Base-by-base conservation (phyloP, 2,329 filamentous ascomycete genomes). In the Clarireedia paspali region DNA sequence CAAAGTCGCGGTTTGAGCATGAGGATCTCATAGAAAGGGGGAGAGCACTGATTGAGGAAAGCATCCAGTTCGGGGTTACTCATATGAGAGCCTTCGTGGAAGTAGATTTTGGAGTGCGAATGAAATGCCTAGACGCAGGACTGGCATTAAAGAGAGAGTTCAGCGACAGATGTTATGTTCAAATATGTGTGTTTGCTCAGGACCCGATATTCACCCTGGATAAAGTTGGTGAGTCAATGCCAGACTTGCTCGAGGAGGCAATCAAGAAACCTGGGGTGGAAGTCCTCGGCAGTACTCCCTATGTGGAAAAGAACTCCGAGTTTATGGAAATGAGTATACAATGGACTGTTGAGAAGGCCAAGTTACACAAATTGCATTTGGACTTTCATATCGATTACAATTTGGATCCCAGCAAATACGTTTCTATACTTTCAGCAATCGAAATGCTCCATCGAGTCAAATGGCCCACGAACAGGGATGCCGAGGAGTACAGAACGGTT, bases 381-480 rank as follows among this genome's bases (percentile, higher is more conserved):
- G 86, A 89, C 63, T 82, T 89, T 47, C 87, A 89, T 66, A 74
- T 89, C 5, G 87, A 89, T 67, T 89, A 89, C 67, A 83, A 83
- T 56, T 71, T 89, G 2, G 77, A 84, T 51, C 57, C 70, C 2
- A 62, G 65, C 1, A 74, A 70, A 47, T 73, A 77, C 50, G 72
- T 81, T 0, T 70, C 83, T 53, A 70, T 84, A 0, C 80, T 78
- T 71, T 70, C 77, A 44, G 78, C 83, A 1, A 55, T 88, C 23
- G 64, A 76, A 1, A 68, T 72, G 1, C 71, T 88, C 12, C 73
- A 75, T 56, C 67, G 70, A 12, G 67, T 73, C 26, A 57, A 70
- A 2, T 89, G 85, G 85, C 61, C 56, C 60, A 55, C 60, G 58
- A 56, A 63, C 36, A 38, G 12, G 47, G 50, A 57, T 20, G 49